phyloP scores from a whole-genome alignment of 140 eudicot species.

The Flaveria floridana region DNA sequence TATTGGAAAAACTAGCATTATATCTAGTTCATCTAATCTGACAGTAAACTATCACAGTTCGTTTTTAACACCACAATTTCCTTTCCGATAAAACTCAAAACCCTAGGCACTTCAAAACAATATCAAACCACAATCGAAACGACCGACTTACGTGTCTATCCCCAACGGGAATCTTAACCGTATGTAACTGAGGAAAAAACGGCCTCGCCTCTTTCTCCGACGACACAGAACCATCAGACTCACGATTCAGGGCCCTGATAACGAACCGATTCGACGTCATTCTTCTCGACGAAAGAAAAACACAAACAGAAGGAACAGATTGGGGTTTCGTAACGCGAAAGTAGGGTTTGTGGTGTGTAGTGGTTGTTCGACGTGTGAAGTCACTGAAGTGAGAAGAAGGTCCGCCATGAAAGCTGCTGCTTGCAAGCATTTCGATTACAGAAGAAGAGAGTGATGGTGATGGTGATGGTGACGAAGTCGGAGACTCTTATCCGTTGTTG shows the following conservation, averaged over 20 bases:
- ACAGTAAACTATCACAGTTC: background rate
- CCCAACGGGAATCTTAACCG: conserved; percentile 83
- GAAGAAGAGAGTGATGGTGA: background rate
- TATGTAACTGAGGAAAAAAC: conserved; percentile 43
- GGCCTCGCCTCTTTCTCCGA: conserved; percentile 28
- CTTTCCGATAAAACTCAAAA: background rate
- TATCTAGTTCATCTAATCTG: background rate
- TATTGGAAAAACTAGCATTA: no score
- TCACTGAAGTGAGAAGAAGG: conserved; percentile 23
- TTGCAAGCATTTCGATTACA: conserved; percentile 39
- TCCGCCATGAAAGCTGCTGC: conserved; percentile 42
- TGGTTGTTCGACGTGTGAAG: conserved; percentile 18
- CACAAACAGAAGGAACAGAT: background rate
- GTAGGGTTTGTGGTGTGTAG: conserved; percentile 28
- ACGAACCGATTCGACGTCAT: conserved; percentile 26
- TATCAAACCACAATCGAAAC: background rate
- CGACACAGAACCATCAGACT: conserved; percentile 12
- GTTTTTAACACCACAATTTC: background rate
- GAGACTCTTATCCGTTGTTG: conserved; percentile 46
- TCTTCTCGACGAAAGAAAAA: conserved; percentile 29
- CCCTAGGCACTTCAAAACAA: conserved; percentile 3
- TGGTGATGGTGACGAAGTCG: background rate
- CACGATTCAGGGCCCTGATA: conserved; percentile 37
- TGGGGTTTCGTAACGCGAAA: conserved; percentile 20
- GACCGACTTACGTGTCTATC: conserved; percentile 68